phyloP scores from a whole-genome alignment of 192 early-diverging fungal species.

The Umbelopsis isabellina region DNA sequence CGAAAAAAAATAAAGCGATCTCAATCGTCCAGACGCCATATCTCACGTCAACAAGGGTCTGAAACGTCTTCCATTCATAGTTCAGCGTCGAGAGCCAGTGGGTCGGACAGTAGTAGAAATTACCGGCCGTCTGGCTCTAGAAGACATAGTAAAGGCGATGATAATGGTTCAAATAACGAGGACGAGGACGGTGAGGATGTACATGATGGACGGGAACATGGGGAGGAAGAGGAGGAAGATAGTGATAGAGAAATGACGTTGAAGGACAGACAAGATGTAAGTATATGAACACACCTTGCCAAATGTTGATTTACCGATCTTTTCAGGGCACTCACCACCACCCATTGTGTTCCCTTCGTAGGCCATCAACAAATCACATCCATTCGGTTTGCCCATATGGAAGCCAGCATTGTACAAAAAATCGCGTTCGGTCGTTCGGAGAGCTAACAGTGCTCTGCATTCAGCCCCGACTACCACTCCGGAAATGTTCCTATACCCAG shows the following conservation, averaged over 20 bases:
- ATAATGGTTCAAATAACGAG: conserved; percentile 23
- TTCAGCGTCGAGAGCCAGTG: neutral
- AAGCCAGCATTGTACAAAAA: conserved; percentile 98
- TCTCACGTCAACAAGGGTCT: neutral
- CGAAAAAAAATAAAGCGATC: conserved; percentile 9
- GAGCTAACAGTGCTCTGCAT: conserved; percentile 83
- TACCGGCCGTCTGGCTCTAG: conserved; percentile 22
- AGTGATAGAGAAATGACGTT: conserved; percentile 56
- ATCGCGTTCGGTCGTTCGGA: conserved; percentile 79
- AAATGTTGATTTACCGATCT: neutral
- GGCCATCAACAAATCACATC: conserved; percentile 82
- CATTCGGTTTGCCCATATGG: conserved; percentile 95
- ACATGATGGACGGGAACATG: conserved; percentile 20
- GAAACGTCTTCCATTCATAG: neutral
- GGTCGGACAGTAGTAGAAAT: conserved; percentile 1
- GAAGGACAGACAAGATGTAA: conserved; percentile 62
- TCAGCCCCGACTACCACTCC: conserved; percentile 60
- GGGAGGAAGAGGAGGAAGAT: conserved; percentile 42
- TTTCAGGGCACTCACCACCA: neutral
- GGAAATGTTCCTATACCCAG: conserved; percentile 73
- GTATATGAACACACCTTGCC: neutral
- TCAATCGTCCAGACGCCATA: conserved; percentile 1
- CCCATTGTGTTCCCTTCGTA: conserved; percentile 29
- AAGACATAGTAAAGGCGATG: conserved; percentile 40
- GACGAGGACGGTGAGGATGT: conserved; percentile 30